A percentile compares a stretch with the other conserved stretches of the same genome.
Conservation (phyloP, 2,329 filamentous ascomycete genomes). For the Fusarium marasasianum region DNA sequence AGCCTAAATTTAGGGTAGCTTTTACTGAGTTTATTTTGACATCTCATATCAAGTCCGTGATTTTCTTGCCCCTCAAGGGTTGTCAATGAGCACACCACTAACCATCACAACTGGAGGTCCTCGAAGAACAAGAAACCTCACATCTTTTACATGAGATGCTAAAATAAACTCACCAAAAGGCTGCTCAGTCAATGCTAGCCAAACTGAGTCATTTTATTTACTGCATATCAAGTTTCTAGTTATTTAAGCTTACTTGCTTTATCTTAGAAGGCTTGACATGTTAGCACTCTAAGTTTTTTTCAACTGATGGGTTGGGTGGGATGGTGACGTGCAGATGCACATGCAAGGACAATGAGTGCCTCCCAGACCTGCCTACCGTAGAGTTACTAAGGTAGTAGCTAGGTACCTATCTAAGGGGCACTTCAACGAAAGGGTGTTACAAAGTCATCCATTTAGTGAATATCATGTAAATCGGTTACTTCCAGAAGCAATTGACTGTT, state of each 20-base stretch:
- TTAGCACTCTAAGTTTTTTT: background rate
- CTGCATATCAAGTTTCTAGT: background rate
- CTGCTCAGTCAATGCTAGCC: background rate
- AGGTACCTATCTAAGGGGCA: background rate
- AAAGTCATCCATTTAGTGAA: background rate
- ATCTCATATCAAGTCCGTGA: no score
- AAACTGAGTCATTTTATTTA: background rate
- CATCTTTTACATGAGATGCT: background rate
- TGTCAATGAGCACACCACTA: background rate
- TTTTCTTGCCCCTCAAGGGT: no score
- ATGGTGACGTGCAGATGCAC: constrained; percentile 1
- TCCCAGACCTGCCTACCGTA: background rate
- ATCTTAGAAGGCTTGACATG: background rate
- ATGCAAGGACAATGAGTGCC: background rate
- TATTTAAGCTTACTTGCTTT: background rate
- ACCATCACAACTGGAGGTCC: background rate
- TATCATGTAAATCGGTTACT: background rate
- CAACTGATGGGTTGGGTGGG: background rate
- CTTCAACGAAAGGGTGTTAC: background rate
- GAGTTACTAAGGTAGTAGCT: background rate
- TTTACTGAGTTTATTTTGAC: no score
- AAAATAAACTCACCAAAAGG: background rate
- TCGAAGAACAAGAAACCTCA: background rate
- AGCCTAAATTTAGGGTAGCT: no score
- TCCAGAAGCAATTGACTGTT: background rate